Evolutionary conservation across 257 asterid species (phyloP), one percentile per base, ranked within the genome.

Genomic region (Pogostemon cablin): DNA sequence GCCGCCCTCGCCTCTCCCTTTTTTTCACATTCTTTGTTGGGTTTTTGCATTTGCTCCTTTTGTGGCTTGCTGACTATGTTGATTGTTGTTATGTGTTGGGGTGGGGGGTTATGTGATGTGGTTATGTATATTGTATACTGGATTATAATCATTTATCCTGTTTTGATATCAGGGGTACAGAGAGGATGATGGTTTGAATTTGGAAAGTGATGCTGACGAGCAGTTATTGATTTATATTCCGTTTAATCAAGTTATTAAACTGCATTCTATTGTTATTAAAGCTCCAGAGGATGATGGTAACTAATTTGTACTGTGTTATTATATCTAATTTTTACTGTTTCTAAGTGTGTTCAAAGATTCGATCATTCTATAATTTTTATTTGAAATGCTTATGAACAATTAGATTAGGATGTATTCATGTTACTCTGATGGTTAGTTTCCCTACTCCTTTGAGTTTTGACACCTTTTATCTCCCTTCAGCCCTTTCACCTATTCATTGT

Each of bases 131-230:
- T 25, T 46, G 11, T 52, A 42, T 9, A 72, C 65, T 59, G 40
- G 44, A 38, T 40, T 43, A 3, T 55, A 49, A 12, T 59, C 65
- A 42, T 66, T 56, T 11, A 9, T 72, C 60, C 55, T 54, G n/a
- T 75, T 50, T 37, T 47, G 73, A 44, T 71, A 67, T 62, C 84
- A 91, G 99, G 99, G 91, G n/a, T 95, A 91, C 81, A 84, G 99
- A 85, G 99, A 93, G 65, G 99, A 91, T 12, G 98, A 91, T 44
- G 91, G 92, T 62, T 77, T 95, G 90, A 73, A 82, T 73, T 83
- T 95, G 79, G 97, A 86, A 80, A 95, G 99, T 75, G 98, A 95
- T 76, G 99, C 98, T 9, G 99, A 95, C 53, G 99, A 91, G 80
- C 99, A 95, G 74, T 85, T 95, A 49, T 77, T 95, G 80, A 88